Conservation (phyloP, 176 grass and related monocot species). For the Carex pumila region DNA sequence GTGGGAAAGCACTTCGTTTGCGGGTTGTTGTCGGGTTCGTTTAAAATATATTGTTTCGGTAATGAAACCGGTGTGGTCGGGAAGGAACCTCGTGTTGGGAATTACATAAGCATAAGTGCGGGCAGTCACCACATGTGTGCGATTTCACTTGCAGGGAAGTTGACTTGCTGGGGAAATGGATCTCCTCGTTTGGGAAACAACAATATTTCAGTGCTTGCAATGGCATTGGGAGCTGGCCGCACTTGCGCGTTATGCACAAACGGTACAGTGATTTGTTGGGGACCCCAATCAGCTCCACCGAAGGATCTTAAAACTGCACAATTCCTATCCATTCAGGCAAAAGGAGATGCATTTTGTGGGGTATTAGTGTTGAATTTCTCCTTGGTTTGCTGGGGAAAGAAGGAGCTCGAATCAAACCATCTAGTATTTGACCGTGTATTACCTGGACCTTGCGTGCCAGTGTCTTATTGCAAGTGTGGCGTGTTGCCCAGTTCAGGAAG, state of each 20-base stretch:
- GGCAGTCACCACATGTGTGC: slow-evolving; percentile 47
- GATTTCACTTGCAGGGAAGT: slow-evolving; percentile 23
- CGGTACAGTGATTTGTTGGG: slow-evolving; percentile 60
- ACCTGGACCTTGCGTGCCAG: slow-evolving; percentile 48
- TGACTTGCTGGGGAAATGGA: slow-evolving; percentile 59
- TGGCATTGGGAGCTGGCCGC: slow-evolving; percentile 43
- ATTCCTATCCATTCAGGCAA: slow-evolving; percentile 55
- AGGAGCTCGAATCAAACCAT: slow-evolving; percentile 34
- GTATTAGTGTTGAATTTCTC: slow-evolving; percentile 74
- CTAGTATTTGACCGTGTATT: slow-evolving; percentile 51
- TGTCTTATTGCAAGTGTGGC: slow-evolving; percentile 47
- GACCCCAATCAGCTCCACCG: slow-evolving; percentile 21
- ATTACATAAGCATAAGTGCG: slow-evolving; percentile 36
- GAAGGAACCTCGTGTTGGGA: slow-evolving; percentile 19
- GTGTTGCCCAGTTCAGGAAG: slow-evolving; percentile 56
- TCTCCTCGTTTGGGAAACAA: slow-evolving; percentile 15
- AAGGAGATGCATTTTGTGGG: slow-evolving; percentile 39
- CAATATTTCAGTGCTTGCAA: slow-evolving; percentile 11
- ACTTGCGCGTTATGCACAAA: slow-evolving; percentile 56
- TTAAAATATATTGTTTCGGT: slow-evolving; percentile 54
- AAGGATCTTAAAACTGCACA: slow-evolving; percentile 7
- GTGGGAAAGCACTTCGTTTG: slow-evolving; percentile 71
- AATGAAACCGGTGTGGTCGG: slow-evolving; percentile 30
- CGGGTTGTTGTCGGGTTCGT: slow-evolving; percentile 11
- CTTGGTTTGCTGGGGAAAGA: slow-evolving; percentile 71